Base-by-base conservation (phyloP, 495 filamentous ascomycete genomes). In the Aspergillus coremiiformis region DNA sequence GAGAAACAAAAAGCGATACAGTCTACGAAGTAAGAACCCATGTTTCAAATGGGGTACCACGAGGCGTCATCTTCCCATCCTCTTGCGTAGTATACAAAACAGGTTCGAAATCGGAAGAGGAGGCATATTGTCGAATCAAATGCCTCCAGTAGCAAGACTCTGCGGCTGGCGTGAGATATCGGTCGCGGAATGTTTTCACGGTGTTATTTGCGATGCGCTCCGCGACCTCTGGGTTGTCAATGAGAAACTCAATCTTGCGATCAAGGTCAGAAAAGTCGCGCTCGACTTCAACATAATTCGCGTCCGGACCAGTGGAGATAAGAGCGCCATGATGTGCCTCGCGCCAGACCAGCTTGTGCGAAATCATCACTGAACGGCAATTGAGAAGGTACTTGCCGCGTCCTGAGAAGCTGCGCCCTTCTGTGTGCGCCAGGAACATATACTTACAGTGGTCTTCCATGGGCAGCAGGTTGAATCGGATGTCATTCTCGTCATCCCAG, bases 361-460 rank as follows among this genome's bases (percentile, higher is more conserved):
- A 64, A 35, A 86, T 64, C 22, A 82, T 59, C 29, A 85, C 81
- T 1, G 71, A 76, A 41, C 71, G 70, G 60, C 83, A 86, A 53
- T 81, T 79, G 22, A 80, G 75, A 1, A 81, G 71, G 49, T 83
- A 84, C 54, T 80, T 80, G 27, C 76, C 71, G 5, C 77, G 68
- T n/a, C 78, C 81, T 5, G 78, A 82, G 67, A 77, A 84, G 24
- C 66, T 70, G 49, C 63, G 68, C 21, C 79, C 83, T 58, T 84
- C 80, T 0, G 78, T 77, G 23, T 85, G 78, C 2, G 74, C 73
- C 12, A 82, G 59, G 57, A 78, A 83, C 67, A 76, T 74, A 55
- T 82, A 86, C 8, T 66, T 62, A 56, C 83, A 85, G 50, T 81
- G 75, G n/a, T 85, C 78, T 39, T 77, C 71, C 35, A 80, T 77